A percentile compares a stretch with the other conserved stretches of the same genome.
Evolutionary conservation across 2,329 filamentous ascomycete genomes (phyloP).

Genomic region (Epichloe elymi): DNA sequence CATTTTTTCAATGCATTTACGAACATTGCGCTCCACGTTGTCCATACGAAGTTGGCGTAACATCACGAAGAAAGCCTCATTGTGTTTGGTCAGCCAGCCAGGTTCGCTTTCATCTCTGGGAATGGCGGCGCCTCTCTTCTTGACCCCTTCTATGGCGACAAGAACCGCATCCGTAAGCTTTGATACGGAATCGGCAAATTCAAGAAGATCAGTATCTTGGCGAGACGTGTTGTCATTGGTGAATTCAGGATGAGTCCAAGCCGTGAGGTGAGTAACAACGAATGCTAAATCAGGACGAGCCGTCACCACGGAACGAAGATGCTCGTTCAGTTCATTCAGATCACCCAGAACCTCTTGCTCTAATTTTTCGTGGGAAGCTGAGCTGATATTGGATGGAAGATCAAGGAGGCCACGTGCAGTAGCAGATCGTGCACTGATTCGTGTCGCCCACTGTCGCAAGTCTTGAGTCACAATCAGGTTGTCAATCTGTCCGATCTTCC

Average conservation of each 20-base stretch:
- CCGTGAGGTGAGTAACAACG: constrained; percentile 49
- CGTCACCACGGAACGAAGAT: constrained; percentile 27
- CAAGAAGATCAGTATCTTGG: constrained; percentile 17
- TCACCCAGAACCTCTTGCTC: constrained; percentile 22
- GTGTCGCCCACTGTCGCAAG: constrained; percentile 37
- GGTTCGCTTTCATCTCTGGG: constrained; percentile 21
- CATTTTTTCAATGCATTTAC: constrained; percentile 24
- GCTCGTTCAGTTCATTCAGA: constrained; percentile 23
- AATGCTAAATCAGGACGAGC: constrained; percentile 47
- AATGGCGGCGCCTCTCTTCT: constrained; percentile 35
- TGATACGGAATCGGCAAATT: constrained; percentile 46
- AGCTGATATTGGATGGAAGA: constrained; percentile 39
- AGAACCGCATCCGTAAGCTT: constrained; percentile 62
- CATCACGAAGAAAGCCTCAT: constrained; percentile 36
- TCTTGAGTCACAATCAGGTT: constrained; percentile 30
- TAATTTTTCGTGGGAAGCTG: constrained; percentile 20
- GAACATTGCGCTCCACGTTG: constrained; percentile 35
- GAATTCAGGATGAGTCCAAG: constrained; percentile 41
- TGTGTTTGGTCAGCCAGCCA: constrained; percentile 27
- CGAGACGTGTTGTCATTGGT: constrained; percentile 6
- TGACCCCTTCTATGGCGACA: constrained; percentile 63
- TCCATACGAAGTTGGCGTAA: constrained; percentile 46
- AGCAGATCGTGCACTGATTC: constrained; percentile 30
- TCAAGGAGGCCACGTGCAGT: constrained; percentile 28
- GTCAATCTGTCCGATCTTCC: constrained; percentile 44